Conservation (phyloP, 306 rosid genomes). For the Acacia confusa region DNA sequence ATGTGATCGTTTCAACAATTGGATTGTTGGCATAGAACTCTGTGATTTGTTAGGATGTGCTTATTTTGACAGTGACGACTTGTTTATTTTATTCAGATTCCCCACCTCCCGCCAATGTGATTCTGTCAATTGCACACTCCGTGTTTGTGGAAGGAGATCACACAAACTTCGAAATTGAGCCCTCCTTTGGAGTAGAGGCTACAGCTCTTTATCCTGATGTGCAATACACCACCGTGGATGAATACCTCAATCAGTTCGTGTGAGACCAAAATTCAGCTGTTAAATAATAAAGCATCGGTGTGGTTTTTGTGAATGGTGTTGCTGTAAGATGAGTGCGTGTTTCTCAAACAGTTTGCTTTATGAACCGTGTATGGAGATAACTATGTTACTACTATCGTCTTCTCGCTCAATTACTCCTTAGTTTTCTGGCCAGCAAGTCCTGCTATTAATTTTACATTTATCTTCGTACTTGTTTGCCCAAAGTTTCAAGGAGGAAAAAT, state of each 20-base stretch:
- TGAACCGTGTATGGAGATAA: background rate
- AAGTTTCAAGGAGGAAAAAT: background rate
- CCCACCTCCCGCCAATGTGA: slow-evolving; percentile 36
- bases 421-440: background rate
- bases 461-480: background rate
- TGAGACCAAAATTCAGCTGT: background rate
- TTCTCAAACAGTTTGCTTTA: background rate
- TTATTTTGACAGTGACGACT: background rate
- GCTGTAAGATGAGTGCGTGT: background rate
- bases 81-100: slow-evolving; percentile 44
- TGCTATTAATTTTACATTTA: background rate
- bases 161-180: slow-evolving; percentile 66
- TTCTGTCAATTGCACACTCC: slow-evolving; percentile 43
- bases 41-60: background rate
- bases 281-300: slow-evolving; percentile 14
- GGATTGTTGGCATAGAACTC: background rate
- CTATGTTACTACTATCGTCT: background rate
- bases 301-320: background rate
- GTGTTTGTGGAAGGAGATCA: slow-evolving; percentile 60
- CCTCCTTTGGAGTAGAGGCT: slow-evolving; percentile 71
- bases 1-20: background rate
- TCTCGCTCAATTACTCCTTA: background rate
- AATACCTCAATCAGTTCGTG: slow-evolving; percentile 60
- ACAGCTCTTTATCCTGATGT: slow-evolving; percentile 65
- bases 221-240: slow-evolving; percentile 64